These are phyloP conservation scores for Tilletia walkeri DNA, from an alignment of 1,284 basidiomycete genomes.

Conservation along the genomic window DNA sequence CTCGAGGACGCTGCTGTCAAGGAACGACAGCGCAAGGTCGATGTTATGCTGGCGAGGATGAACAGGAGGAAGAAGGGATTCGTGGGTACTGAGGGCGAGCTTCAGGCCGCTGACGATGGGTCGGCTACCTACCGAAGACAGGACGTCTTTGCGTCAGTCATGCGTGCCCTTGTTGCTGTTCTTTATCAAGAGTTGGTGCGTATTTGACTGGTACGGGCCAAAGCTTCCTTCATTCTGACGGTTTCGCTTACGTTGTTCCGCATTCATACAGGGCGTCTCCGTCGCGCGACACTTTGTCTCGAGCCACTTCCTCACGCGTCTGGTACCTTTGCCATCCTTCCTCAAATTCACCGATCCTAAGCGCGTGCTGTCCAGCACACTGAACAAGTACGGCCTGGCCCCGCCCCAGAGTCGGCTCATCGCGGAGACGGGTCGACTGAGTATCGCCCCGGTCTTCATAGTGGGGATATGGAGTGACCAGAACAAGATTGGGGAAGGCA, in stretches of 20 bases:
- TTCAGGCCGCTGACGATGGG: background rate
- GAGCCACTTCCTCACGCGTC: slow-evolving; percentile 35
- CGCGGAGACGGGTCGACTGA: slow-evolving; percentile 85
- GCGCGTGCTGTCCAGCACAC: slow-evolving; percentile 52
- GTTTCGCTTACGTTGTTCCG: background rate
- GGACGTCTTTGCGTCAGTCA: slow-evolving; percentile 56
- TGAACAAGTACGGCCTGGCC: slow-evolving; percentile 48
- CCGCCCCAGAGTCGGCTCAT: slow-evolving; percentile 65
- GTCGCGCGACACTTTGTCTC: slow-evolving; percentile 38
- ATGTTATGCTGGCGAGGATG: slow-evolving; percentile 24
- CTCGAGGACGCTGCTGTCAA: slow-evolving; percentile 28
- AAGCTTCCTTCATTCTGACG: background rate
- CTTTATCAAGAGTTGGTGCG: slow-evolving; percentile 61
- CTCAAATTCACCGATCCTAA: slow-evolving; percentile 71
- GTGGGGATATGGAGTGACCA: slow-evolving; percentile 87
- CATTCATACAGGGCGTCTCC: slow-evolving; percentile 22
- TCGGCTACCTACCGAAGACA: slow-evolving; percentile 1
- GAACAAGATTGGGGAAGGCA: slow-evolving; percentile 85
- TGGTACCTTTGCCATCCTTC: slow-evolving; percentile 68
- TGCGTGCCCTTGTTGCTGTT: slow-evolving; percentile 61
- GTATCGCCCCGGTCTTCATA: slow-evolving; percentile 85
- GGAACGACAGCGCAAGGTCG: slow-evolving; percentile 27
- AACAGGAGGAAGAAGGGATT: slow-evolving; percentile 21
- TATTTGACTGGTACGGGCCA: slow-evolving; percentile 19
- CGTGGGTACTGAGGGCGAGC: slow-evolving; percentile 14